Base-by-base conservation (phyloP, 805 yeast species). In the Kodamaea hsintzibuensis region DNA sequence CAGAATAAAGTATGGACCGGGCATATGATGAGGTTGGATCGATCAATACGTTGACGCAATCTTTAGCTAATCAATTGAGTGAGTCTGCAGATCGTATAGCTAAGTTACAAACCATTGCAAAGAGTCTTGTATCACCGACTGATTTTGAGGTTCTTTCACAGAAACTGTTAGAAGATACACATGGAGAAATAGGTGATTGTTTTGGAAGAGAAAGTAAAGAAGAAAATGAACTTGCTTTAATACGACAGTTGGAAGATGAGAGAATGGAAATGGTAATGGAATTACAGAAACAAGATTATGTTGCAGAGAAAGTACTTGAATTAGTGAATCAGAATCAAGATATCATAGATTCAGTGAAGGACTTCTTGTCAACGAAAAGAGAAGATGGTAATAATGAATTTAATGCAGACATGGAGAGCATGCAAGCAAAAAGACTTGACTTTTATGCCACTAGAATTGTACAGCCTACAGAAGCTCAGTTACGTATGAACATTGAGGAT, bases 211-310 rank as follows among this genome's bases (percentile, higher is more conserved):
- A 27, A 10, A 19, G 16, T 14, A 30, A 10, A 12, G 52, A 43
- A 13, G 42, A 42, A 10, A 42, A 39, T 17, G 54, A 51, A 14
- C 35, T 39, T 2, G 30, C 14, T 5, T 9, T 33, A 3, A 46
- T 51, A 27, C 51, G 45, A n/a, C n/a, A 59, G 44, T 56, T 75
- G 30, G 74, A 74, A 53, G 54, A 59, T 42, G 63, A 64, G 42
- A 56, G 79, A 40, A 51, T 73, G 6, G 61, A 59, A 7, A 57
- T 73, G 27, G 65, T 73, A 0, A 68, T 71, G 74, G 72, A 67
- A n/a, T 56, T 76, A n/a, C 79, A 76, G 56, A 61, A 65, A 42
- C 77, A 74, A 48, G 76, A 73, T 44, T 72, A 60, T 47, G 51
- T 72, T 2, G 49, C 65, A 5, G 68, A 60, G 7, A 70, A 72